Base-by-base conservation (phyloP, 768 basidiomycete genomes). In the Mycena rebaudengoi region DNA sequence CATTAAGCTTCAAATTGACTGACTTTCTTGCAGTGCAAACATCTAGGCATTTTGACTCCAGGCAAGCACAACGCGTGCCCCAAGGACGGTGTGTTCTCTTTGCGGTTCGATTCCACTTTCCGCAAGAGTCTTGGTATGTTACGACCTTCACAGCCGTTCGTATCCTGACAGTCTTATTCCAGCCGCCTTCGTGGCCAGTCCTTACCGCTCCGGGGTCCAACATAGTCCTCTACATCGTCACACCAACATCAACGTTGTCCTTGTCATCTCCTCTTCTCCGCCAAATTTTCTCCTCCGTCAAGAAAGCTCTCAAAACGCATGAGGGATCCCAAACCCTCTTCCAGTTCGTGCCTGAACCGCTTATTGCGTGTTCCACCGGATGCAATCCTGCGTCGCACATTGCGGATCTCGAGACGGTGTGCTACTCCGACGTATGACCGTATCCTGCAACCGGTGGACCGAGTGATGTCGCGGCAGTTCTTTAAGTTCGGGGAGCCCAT, bases 341-440 rank as follows among this genome's bases (percentile, higher is more conserved):
- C 61, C 91, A 95, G 58, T 85, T 94, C 65, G 79, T 95, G 43
- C 91, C 94, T 4, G 89, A 93, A 64, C 79, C 85, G 30, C 76
- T 86, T 43, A 77, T 91, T 23, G 73, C 82, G 43, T 80, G 83
- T 11, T 77, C 79, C 18, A 78, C 83, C n/a, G 48, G 48, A 20
- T 79, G 82, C 45, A 80, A 82, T 37, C 78, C 86, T 16, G 70
- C 77, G 6, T 66, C 78, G 7, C 77, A 75, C 39, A 77, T 81
- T 53, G 75, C 79, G 3, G 78, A 82, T 28, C 71, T 87, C 13
- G 84, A 88, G 30, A 68, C 73, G 4, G 79, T 92, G 14, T 89
- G 87, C 35, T 79, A 80, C 39, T 87, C 88, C n/a, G 0, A 77
- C 94, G 16, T 96, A 95, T 76, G 86, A 92, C 71, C 86, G 92